Evolutionary conservation across 192 early-diverging fungal species (phyloP).

Genomic region (Entomortierella parvispora): DNA sequence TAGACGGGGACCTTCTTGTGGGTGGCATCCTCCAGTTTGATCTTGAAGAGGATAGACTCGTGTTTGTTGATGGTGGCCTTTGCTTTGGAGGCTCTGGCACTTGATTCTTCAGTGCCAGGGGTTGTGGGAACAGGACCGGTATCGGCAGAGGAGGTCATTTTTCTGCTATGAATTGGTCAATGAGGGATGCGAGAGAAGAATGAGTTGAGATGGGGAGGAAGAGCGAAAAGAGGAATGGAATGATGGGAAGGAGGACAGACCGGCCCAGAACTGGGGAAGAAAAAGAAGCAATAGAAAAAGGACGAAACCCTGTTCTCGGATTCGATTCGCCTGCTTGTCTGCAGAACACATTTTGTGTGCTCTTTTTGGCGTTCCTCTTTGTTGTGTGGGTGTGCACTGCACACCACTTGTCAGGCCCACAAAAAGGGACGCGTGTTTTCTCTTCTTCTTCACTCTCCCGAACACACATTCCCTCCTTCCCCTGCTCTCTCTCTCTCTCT

Average conservation of each 20-base stretch:
- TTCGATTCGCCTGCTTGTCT: neutral
- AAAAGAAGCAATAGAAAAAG: neutral
- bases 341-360: too few relatives aligned
- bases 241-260: neutral
- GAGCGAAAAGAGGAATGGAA: neutral
- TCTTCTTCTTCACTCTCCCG: neutral
- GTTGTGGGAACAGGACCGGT: neutral
- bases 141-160: conserved; percentile 17
- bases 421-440: conserved; percentile 7
- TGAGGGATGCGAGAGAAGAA: neutral
- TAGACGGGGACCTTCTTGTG: conserved; percentile 43
- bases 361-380: too few relatives aligned
- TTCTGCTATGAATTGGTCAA: neutral
- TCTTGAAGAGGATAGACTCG: conserved; percentile 40
- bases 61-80: conserved; percentile 41
- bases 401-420: too few relatives aligned
- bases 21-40: conserved; percentile 38
- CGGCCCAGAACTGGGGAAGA: neutral
- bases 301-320: neutral
- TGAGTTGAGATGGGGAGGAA: neutral
- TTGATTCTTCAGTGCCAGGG: conserved; percentile 1
- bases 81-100: neutral
- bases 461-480: neutral
- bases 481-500: too few relatives aligned
- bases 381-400: too few relatives aligned